These are phyloP conservation scores for Aureobasidium sp. DNA, from an alignment of 2,329 filamentous ascomycete genomes.

Conservation along the genomic window DNA sequence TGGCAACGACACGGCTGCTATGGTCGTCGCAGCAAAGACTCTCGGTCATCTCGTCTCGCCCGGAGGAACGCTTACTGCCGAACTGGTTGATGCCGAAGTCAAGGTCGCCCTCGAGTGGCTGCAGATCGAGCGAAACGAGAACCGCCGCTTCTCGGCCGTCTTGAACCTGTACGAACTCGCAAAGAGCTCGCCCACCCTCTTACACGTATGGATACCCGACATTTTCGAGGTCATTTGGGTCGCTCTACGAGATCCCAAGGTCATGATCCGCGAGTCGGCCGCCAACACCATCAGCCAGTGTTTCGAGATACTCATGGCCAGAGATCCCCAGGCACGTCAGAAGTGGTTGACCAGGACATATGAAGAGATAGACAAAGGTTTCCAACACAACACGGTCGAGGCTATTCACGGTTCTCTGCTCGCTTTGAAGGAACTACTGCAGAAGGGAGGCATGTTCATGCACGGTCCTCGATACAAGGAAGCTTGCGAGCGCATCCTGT, in stretches of 20 bases:
- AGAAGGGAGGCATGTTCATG: slow-evolving; percentile 99
- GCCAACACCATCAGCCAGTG: slow-evolving; percentile 90
- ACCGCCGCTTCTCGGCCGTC: slow-evolving; percentile 85
- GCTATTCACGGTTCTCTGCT: slow-evolving; percentile 89
- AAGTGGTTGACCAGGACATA: slow-evolving; percentile 89
- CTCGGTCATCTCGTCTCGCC: slow-evolving; percentile 85
- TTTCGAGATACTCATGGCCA: slow-evolving; percentile 89
- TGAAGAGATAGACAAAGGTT: slow-evolving; percentile 69
- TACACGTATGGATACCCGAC: slow-evolving; percentile 91
- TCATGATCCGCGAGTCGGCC: slow-evolving; percentile 84
- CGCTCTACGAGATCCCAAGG: slow-evolving; percentile 77
- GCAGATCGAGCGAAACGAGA: slow-evolving; percentile 88
- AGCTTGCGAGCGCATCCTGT: slow-evolving; percentile 84
- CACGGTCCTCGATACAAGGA: slow-evolving; percentile 79
- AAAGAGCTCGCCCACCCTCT: slow-evolving; percentile 84
- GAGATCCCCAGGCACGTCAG: slow-evolving; percentile 79
- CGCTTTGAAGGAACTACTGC: slow-evolving; percentile 82
- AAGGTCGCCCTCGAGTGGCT: slow-evolving; percentile 95
- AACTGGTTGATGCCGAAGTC: slow-evolving; percentile 92
- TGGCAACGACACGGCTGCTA: slow-evolving; percentile 82
- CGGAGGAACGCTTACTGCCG: slow-evolving; percentile 86
- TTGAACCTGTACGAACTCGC: slow-evolving; percentile 84
- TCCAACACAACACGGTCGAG: slow-evolving; percentile 74
- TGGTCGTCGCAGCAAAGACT: slow-evolving; percentile 82
- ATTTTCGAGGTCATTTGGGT: slow-evolving; percentile 97